phyloP scores from a whole-genome alignment of 1,284 basidiomycete species.

The Austroboletus niveus region DNA sequence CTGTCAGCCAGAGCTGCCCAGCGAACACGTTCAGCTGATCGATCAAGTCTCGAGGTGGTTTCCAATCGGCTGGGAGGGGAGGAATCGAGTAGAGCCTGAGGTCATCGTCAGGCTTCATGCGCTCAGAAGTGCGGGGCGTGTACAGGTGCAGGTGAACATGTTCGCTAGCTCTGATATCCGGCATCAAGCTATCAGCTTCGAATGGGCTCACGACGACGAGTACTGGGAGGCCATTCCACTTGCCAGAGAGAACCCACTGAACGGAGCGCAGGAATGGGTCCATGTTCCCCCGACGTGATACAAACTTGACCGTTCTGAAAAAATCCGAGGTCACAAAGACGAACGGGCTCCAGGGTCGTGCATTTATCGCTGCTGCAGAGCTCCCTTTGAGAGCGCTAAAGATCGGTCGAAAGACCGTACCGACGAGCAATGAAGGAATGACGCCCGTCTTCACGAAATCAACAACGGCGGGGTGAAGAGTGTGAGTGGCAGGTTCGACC shows the following conservation, averaged over 20 bases:
- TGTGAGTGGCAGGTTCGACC: slow-evolving; percentile 4
- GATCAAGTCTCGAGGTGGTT: too few species aligned
- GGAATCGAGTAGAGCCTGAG: neutral
- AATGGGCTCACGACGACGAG: slow-evolving; percentile 41
- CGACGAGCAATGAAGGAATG: neutral
- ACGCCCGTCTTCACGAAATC: slow-evolving; percentile 20
- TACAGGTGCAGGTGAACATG: neutral
- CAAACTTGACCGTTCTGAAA: too few species aligned
- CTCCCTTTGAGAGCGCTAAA: slow-evolving; percentile 6
- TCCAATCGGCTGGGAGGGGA: neutral
- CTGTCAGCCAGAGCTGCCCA: neutral
- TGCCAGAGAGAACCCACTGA: slow-evolving; percentile 38
- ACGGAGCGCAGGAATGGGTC: slow-evolving; percentile 39
- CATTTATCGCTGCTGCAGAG: neutral
- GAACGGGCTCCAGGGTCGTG: slow-evolving; percentile 7
- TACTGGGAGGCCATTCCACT: neutral
- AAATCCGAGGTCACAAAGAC: slow-evolving; percentile 8
- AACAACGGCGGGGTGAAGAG: slow-evolving; percentile 12
- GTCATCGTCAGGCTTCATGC: neutral
- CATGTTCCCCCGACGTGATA: neutral
- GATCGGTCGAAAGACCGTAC: neutral
- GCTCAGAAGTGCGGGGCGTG: neutral
- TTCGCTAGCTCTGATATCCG: neutral
- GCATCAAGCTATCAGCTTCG: neutral
- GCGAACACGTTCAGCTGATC: too few species aligned